Evolutionary conservation across 495 filamentous ascomycete genomes (phyloP).

Genomic region (Lindgomyces ingoldianus): DNA sequence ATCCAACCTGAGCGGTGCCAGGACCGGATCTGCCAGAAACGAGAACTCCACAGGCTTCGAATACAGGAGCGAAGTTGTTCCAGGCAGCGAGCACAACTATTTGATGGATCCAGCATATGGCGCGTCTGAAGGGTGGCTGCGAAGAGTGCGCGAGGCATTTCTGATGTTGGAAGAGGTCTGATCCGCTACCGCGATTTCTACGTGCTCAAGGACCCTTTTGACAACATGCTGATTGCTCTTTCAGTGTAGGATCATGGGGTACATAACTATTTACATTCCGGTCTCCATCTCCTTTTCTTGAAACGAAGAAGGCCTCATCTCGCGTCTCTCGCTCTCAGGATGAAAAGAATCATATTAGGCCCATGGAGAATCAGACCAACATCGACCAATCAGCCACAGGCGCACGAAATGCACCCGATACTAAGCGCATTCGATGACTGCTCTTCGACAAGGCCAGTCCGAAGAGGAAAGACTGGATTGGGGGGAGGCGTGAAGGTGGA

Average conservation of each 20-base stretch:
- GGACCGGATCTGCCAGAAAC: not conserved
- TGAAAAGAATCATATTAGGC: not conserved
- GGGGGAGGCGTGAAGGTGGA: not conserved
- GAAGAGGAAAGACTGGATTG: not conserved
- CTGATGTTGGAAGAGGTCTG: conserved; percentile 6
- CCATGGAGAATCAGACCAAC: not conserved
- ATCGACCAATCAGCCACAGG: not conserved
- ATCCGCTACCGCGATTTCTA: too few species aligned
- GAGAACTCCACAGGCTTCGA: not conserved
- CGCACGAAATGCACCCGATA: not conserved
- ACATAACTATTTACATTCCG: too few species aligned
- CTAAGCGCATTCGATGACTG: not conserved
- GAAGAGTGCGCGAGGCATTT: conserved; percentile 14
- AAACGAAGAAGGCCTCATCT: not conserved
- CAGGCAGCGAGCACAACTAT: conserved; percentile 14
- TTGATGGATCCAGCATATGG: conserved; percentile 24
- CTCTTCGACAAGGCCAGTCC: not conserved
- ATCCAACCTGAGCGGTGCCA: not conserved
- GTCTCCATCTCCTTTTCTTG: too few species aligned
- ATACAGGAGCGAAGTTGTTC: conserved; percentile 12
- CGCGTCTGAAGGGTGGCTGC: conserved; percentile 13
- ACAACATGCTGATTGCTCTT: too few species aligned
- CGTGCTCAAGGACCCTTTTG: too few species aligned
- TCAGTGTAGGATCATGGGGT: too few species aligned
- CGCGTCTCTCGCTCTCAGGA: not conserved